Base-by-base conservation (phyloP, 2,329 filamentous ascomycete species). In the Cladophialophora carrionii region DNA sequence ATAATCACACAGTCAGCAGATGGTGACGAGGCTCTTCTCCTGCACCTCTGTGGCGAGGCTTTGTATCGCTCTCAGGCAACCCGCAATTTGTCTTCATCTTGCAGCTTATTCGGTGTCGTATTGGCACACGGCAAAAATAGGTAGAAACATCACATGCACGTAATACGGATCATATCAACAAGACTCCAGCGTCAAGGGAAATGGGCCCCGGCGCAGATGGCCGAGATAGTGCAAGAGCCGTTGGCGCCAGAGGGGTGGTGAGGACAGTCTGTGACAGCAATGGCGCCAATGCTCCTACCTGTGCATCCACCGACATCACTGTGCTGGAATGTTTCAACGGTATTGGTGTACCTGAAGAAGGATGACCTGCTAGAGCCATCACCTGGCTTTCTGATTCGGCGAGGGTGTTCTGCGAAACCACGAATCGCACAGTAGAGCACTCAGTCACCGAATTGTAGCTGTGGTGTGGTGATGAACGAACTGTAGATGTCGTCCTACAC, bases 361-460 rank as follows among this genome's bases (percentile, higher is more conserved):
- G n/a, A 41, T 51, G 34, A 48, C 48, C 22, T 60, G 46, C 46
- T 41, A 52, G 32, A 41, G 22, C 37, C 48, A 32, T 22, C 48
- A 51, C 20, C n/a, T 32, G 46, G 48, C 37, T 9, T 48, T 55
- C 51, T 68, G 65, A 65, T 65, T 68, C 62, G 65, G 54, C 43
- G 46, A 52, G 2, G n/a, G 29, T 43, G 31, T 46, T 32, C 51
- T 57, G 34, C 24, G 31, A 20, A 29, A 60, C 65, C 51, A 48
- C 65, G 62, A 68, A 68, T 68, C 55, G 65, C 58, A 41, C 37
- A 14, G 14, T 60, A 55, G 60, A 68, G 62, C 58, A 62, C 65
- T 52, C 46, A 41, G 37, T 8, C 53, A 31, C 32, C 59, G 53
- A 55, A 32, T 55, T 14, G 43, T 53, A 48, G 60, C 41, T 32